Evolutionary conservation across 2,329 filamentous ascomycete genomes (phyloP).

Genomic region (Ceratocystis lukuohia): DNA sequence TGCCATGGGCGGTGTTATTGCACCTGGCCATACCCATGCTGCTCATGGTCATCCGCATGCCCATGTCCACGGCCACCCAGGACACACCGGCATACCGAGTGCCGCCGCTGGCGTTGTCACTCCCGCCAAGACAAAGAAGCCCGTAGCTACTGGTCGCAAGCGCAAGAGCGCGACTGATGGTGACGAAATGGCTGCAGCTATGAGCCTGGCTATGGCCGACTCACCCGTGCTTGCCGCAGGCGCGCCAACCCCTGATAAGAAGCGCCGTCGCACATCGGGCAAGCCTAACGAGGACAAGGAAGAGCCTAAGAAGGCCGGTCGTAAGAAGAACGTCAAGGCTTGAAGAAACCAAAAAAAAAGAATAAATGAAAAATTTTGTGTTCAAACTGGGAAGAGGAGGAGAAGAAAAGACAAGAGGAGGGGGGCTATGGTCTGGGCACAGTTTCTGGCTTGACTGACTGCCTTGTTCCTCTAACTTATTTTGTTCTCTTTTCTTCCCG

Average conservation of each 20-base stretch:
- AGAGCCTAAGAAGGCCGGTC: slow-evolving; percentile 46
- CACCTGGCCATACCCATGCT: background rate
- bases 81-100: background rate
- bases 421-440: background rate
- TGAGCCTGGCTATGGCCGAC: slow-evolving; percentile 30
- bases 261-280: slow-evolving; percentile 44
- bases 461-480: background rate
- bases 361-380: background rate
- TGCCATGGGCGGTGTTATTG: background rate
- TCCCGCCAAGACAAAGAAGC: slow-evolving; percentile 45
- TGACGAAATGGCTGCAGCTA: slow-evolving; percentile 25
- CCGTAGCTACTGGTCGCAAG: slow-evolving; percentile 35
- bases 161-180: slow-evolving; percentile 35
- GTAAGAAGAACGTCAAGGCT: slow-evolving; percentile 41
- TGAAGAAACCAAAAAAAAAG: slow-evolving; percentile 9
- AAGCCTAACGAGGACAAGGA: slow-evolving; percentile 43
- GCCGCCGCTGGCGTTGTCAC: slow-evolving; percentile 20
- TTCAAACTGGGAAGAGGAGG: background rate
- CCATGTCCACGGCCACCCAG: background rate
- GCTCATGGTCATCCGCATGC: slow-evolving; percentile 19
- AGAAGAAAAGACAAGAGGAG: background rate
- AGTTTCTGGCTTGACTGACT: background rate
- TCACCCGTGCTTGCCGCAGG: slow-evolving; percentile 27
- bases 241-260: slow-evolving; percentile 43
- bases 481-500: background rate